A percentile compares a stretch with the other conserved stretches of the same genome.
phyloP scores from a whole-genome alignment of 163 green algal genomes.

The Chlorella variabilis region DNA sequence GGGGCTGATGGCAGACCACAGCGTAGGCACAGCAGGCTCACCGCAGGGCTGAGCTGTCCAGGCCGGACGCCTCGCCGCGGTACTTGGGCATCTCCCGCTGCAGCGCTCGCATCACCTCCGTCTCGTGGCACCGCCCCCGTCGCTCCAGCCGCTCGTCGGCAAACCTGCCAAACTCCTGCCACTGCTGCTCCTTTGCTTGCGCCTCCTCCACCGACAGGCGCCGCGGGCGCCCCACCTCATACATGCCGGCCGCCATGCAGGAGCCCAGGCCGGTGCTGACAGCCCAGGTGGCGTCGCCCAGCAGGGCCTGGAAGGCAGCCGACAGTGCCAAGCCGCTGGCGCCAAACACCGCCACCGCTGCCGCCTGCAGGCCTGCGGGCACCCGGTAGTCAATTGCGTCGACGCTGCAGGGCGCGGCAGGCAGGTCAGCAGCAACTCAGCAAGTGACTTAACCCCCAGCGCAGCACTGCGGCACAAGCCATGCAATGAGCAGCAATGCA shows the following conservation, averaged over 20 bases:
- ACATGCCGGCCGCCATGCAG: conserved; percentile 59
- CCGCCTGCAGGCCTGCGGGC: conserved; percentile 32
- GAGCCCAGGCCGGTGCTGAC: conserved; percentile 53
- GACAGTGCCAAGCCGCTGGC: conserved; percentile 43
- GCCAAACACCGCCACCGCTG: conserved; percentile 48
- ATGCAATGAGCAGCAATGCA: too few relatives aligned
- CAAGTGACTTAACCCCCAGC: too few relatives aligned
- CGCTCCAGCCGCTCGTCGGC: conserved; percentile 66
- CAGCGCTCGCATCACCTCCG: conserved; percentile 49
- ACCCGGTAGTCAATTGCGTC: conserved; percentile 57
- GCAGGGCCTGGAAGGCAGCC: conserved; percentile 15
- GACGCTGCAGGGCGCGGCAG: conserved; percentile 23
- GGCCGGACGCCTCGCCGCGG: conserved; percentile 51
- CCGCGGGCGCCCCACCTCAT: conserved; percentile 77
- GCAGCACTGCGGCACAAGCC: too few relatives aligned
- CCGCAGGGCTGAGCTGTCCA: conserved; percentile 10
- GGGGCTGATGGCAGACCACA: neutral
- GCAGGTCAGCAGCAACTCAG: neutral
- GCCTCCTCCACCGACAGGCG: conserved; percentile 67
- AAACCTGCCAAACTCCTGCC: conserved; percentile 77
- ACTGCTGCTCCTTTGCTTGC: conserved; percentile 69
- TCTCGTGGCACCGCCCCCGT: conserved; percentile 75
- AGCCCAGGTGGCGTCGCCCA: conserved; percentile 76
- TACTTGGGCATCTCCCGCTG: conserved; percentile 53
- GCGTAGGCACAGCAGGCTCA: neutral